Evolutionary conservation across 495 filamentous ascomycete genomes (phyloP), one percentile per base, ranked within the genome.

Genomic region (Jackrogersella minutella): DNA sequence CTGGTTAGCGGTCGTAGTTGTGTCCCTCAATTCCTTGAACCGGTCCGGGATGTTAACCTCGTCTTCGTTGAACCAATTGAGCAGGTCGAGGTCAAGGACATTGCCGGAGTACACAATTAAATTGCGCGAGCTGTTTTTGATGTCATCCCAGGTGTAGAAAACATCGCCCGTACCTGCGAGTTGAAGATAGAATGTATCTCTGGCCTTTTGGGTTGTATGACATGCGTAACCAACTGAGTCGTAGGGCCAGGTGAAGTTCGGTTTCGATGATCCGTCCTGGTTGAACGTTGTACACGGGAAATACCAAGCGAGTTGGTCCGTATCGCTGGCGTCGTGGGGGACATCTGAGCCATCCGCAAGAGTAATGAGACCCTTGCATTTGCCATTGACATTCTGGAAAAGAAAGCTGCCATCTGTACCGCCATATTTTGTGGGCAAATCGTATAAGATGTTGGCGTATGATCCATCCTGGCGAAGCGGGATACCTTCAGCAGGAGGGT

Each of bases 341-440:
- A 99, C 87, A 69, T 90, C 88, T 2, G 94, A 94, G 17, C 79
- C 83, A 2, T 82, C 77, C 2, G 87, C 85, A 0, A 82, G 77
- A 1, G 85, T 96, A 71, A 99, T 96, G 5, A 98, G 76, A 2
- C 85, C 92, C 77, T 98, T 99, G 84, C 96, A 99, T 53, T 90
- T 91, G 14, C 95, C 96, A 69, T 99, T 99, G 74, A 99, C 96
- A 69, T 97, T 95, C 75, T 99, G 96, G 79, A 99, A 99, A 70
- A 98, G 80, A 76, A 99, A 99, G 72, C 93, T 97, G 44, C 91
- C 93, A 76, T 99, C 96, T 71, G 90, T 82, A 0, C 93, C 96
- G 43, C 89, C 92, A 75, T 93, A 87, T 72, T 90, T 90, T 56
- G 86, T 80, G 0, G 88, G 87, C 3, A 97, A 77, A 75, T 97